Conservation (phyloP, 1,284 basidiomycete species). For the Ceratobasidium sp. region DNA sequence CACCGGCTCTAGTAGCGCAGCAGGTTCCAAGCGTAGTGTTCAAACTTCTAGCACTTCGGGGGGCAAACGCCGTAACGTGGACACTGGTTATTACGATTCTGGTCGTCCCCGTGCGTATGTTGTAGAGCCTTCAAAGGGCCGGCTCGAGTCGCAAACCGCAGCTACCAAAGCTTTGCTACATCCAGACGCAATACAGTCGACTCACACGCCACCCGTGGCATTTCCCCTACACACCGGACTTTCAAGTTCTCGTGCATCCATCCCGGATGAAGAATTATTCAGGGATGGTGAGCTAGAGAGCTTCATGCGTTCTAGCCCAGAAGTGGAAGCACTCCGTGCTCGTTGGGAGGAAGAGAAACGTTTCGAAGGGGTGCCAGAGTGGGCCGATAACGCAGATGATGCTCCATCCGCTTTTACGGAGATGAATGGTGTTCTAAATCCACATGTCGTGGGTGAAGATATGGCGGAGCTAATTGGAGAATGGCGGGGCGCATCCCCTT, state of each 20-base stretch:
- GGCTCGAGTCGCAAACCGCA: neutral
- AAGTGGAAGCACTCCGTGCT: slow-evolving; percentile 52
- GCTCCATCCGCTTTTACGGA: neutral
- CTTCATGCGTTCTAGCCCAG: slow-evolving; percentile 59
- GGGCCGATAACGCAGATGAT: slow-evolving; percentile 5
- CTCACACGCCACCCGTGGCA: neutral
- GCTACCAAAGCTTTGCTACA: neutral
- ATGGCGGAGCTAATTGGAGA: slow-evolving; percentile 25
- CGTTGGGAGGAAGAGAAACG: slow-evolving; percentile 41
- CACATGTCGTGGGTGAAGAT: neutral
- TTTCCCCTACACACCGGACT: neutral
- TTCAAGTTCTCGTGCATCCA: slow-evolving; percentile 48
- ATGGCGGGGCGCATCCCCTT: slow-evolving; percentile 16
- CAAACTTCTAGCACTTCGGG: slow-evolving; percentile 10
- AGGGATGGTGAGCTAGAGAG: slow-evolving; percentile 64
- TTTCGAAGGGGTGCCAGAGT: slow-evolving; percentile 32
- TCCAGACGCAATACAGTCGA: neutral
- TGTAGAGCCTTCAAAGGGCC: slow-evolving; percentile 2
- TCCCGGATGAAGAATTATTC: slow-evolving; percentile 67
- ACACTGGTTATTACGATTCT: slow-evolving; percentile 29
- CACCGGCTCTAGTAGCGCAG: slow-evolving; percentile 11
- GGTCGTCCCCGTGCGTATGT: slow-evolving; percentile 35
- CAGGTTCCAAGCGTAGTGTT: slow-evolving; percentile 23
- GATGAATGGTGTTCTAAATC: neutral
- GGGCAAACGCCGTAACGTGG: slow-evolving; percentile 22